Percentiles rank a stretch among this genome's conserved stretches.
Conservation (phyloP, 495 filamentous ascomycete species). For the Penicillium desertorum region DNA sequence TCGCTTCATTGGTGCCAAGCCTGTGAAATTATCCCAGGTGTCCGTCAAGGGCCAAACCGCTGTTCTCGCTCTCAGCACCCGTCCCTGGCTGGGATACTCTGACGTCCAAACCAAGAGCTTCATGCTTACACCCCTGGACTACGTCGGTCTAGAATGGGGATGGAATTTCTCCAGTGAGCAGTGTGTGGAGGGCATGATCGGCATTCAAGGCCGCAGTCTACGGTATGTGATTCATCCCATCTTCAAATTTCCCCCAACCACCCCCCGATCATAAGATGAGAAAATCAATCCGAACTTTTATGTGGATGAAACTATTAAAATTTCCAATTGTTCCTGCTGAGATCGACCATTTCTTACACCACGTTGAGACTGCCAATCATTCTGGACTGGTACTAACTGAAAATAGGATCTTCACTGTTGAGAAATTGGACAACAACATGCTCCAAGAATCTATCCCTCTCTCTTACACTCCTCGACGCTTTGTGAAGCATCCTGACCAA, state of each 20-base stretch:
- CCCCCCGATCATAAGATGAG: constrained; percentile 65
- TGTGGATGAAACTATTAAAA: constrained; percentile 54
- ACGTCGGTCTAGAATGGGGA: constrained; percentile 84
- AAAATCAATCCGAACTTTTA: constrained; percentile 44
- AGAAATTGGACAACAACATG: constrained; percentile 81
- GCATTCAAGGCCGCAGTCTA: constrained; percentile 86
- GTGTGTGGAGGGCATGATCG: constrained; percentile 91
- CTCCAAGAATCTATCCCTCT: constrained; percentile 85
- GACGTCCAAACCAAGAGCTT: constrained; percentile 80
- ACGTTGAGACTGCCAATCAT: background rate
- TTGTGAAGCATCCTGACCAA: constrained; percentile 83
- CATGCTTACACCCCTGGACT: constrained; percentile 87
- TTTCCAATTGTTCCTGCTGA: constrained; percentile 80
- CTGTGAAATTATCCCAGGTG: constrained; percentile 82
- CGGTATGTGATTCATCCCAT: constrained; percentile 58
- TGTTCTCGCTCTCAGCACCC: constrained; percentile 86
- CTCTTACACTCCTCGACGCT: constrained; percentile 84
- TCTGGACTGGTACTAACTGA: constrained; percentile 30
- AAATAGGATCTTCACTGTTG: constrained; percentile 82
- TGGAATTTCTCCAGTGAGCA: constrained; percentile 96
- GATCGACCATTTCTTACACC: constrained; percentile 24
- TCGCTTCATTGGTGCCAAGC: constrained; percentile 86
- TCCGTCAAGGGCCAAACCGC: constrained; percentile 79
- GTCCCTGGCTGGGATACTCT: constrained; percentile 90
- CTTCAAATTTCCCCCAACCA: constrained; percentile 10